These are phyloP conservation scores for Scedosporium apiospermum DNA, from an alignment of 2,329 filamentous ascomycete genomes.

Conservation along the genomic window DNA sequence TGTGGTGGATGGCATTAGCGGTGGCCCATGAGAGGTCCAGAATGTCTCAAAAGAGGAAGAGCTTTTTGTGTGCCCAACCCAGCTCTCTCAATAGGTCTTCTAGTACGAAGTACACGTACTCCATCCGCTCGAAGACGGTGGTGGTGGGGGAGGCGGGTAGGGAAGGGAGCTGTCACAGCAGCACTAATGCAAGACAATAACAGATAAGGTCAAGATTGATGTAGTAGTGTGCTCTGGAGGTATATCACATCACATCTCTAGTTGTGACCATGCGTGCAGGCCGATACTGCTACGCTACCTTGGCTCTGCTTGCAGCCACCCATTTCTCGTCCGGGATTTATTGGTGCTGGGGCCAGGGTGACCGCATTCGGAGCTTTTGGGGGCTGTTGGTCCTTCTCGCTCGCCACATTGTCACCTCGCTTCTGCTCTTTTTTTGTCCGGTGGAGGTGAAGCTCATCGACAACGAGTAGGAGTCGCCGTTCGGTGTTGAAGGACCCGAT, in stretches of 20 bases:
- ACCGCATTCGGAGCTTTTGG: background rate
- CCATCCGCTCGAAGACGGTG: no score
- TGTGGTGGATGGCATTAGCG: background rate
- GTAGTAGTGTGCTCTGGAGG: background rate
- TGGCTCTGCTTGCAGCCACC: background rate
- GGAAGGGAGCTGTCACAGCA: background rate
- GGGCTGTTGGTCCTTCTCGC: background rate
- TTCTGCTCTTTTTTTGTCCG: background rate
- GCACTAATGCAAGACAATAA: conserved; percentile 2
- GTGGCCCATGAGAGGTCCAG: background rate
- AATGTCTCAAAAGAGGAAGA: background rate
- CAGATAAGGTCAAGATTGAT: background rate
- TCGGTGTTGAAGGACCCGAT: background rate
- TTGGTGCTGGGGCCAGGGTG: background rate
- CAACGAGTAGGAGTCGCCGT: background rate
- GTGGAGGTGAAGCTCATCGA: background rate
- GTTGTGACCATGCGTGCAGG: background rate
- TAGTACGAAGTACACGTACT: no score
- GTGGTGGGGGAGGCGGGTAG: background rate
- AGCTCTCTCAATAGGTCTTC: no score
- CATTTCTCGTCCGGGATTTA: background rate
- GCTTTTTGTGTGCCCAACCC: background rate
- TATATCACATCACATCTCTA: background rate
- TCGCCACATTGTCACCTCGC: background rate
- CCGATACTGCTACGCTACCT: background rate